Conservation (phyloP, 495 filamentous ascomycete species). For the Penicillium arizonense region DNA sequence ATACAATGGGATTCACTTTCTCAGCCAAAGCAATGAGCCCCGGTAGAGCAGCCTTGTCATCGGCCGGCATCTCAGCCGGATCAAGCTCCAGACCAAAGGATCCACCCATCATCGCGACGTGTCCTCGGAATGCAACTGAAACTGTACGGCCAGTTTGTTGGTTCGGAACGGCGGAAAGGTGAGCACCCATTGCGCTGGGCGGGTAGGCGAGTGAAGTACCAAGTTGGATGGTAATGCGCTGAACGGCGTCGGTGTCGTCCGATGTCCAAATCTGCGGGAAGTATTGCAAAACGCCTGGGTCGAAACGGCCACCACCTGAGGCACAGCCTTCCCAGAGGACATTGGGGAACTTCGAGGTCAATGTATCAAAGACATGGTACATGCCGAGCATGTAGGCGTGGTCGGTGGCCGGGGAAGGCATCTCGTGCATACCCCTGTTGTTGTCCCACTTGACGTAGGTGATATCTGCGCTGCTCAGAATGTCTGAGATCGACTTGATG, state of each 20-base stretch:
- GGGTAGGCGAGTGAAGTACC: conserved; percentile 55
- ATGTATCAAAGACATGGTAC: conserved; percentile 51
- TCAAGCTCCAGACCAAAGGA: conserved; percentile 56
- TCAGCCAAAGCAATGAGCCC: conserved; percentile 45
- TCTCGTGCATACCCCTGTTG: conserved; percentile 54
- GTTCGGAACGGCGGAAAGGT: conserved; percentile 54
- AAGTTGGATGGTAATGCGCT: conserved; percentile 53
- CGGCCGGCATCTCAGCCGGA: conserved; percentile 37
- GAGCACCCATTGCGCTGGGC: conserved; percentile 54
- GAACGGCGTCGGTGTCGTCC: conserved; percentile 53
- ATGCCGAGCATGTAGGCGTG: conserved; percentile 55
- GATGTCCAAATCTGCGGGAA: conserved; percentile 59
- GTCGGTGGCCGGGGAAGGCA: conserved; percentile 42
- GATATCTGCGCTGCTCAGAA: conserved; percentile 49
- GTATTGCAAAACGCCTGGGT: conserved; percentile 53
- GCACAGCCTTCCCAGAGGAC: conserved; percentile 59
- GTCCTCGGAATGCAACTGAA: conserved; percentile 48
- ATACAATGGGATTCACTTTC: conserved; percentile 48
- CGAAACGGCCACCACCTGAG: conserved; percentile 55
- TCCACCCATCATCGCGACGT: conserved; percentile 58
- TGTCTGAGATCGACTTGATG: conserved; percentile 42
- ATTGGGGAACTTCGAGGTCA: conserved; percentile 51
- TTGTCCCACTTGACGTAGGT: conserved; percentile 59
- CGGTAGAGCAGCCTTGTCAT: conserved; percentile 45
- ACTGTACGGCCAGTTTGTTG: conserved; percentile 47